Evolutionary conservation across 2,329 filamentous ascomycete species (phyloP).

Genomic region (Colletotrichum neosansevieriae): DNA sequence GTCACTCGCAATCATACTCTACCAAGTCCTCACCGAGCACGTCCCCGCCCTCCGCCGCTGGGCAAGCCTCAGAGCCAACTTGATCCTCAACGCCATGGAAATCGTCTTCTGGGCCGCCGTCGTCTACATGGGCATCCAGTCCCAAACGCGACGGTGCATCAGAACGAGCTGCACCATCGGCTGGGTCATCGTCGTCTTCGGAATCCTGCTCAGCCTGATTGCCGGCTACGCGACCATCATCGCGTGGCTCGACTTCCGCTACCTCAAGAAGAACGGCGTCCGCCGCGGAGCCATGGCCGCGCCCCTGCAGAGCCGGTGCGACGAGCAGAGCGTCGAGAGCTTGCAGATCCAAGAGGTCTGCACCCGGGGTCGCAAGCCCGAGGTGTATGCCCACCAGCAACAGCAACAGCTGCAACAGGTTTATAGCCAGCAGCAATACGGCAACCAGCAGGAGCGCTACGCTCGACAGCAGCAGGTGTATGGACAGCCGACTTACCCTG

Average conservation of each 20-base stretch:
- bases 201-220: slow-evolving; percentile 28
- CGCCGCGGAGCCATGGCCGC: slow-evolving; percentile 10
- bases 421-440: slow-evolving; percentile 1
- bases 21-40: slow-evolving; percentile 55
- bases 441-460: not conserved
- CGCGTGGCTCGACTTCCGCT: slow-evolving; percentile 32
- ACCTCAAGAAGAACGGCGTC: slow-evolving; percentile 20
- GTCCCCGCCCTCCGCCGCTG: slow-evolving; percentile 49
- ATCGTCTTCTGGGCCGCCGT: slow-evolving; percentile 55
- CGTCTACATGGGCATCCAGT: slow-evolving; percentile 41
- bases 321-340: slow-evolving; percentile 1
- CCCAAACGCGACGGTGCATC: slow-evolving; percentile 25
- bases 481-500: not conserved
- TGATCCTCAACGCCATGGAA: slow-evolving; percentile 56
- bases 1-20: slow-evolving; percentile 54
- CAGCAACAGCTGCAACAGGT: not conserved
- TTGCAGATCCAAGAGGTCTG: slow-evolving; percentile 13
- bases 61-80: slow-evolving; percentile 55
- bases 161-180: slow-evolving; percentile 35
- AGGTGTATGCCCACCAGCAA: not conserved
- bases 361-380: not conserved
- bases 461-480: slow-evolving; percentile 9
- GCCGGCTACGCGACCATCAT: slow-evolving; percentile 31
- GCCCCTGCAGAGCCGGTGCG: slow-evolving; percentile 16
- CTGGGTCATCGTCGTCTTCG: slow-evolving; percentile 31